Base-by-base conservation (phyloP, 345 rosid species). In the Citrus medica region DNA sequence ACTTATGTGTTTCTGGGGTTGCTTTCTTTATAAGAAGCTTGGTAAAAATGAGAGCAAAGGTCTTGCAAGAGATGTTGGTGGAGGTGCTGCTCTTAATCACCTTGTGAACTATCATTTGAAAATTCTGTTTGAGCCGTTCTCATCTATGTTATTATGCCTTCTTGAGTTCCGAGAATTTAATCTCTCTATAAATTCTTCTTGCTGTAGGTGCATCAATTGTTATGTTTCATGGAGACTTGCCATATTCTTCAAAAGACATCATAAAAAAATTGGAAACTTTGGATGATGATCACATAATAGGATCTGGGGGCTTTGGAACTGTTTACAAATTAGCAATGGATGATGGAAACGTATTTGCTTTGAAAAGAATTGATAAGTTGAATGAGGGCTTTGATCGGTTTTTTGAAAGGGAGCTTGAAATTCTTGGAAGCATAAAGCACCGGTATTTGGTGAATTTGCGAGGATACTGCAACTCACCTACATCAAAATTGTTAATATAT, bases 1-100 rank as follows among this genome's bases (percentile, higher is more conserved):
- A 60, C 98, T 96, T 69, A 96, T 96, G 99, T 93, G 98, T 83
- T 96, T 92, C 75, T 96, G 97, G 98, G 99, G 99, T 35, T 96
- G 99, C 88, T 94, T 96, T 87, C 92, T 96, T 73, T 96, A 92
- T 79, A 96, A 94, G 87, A 96, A 94, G 91, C 90, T 96, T 74
- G 97, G 94, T 83, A 96, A 90, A 88, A 91, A 83, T 85, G 98
- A 90, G 78, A 81, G 83, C 76, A 84, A 77, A 86, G 87, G 90
- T 79, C 89, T 94, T 33, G 98, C 94, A 19, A 90, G 91, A 88
- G 97, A 90, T 82, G 93, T 94, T 63, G 89, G 93, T 80, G 97
- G 94, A 88, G 98, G 99, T 96, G 82, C 77, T 82, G 25, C 70
- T 76, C 56, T 77, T 68, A 82, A 76, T 80, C 71, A 58, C 42